Evolutionary conservation across 1,139 yeast species (phyloP), one percentile per base, ranked within the genome.

Genomic region (Maudiozyma humilis): DNA sequence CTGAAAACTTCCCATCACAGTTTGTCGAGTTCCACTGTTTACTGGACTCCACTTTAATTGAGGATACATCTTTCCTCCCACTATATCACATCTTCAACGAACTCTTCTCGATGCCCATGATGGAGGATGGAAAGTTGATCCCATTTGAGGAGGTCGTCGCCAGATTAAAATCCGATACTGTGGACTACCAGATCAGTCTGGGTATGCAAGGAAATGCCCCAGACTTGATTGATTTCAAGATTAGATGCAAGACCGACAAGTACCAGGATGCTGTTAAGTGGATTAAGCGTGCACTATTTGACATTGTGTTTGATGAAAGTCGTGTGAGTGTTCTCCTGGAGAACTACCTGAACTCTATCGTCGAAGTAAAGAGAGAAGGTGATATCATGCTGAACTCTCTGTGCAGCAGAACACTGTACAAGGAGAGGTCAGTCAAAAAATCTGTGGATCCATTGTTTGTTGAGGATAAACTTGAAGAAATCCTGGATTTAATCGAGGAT

Each of bases 281-380:
- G 98, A 68, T 85, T 33, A 65, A 70, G 33, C 78, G 79, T 45
- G 72, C 85, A 16, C 66, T 88, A 55, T 78, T 76, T 60, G 71
- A 75, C 54, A 73, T 84, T 16, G 72, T 77, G 4, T 86, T 86
- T 60, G 95, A 89, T 47, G 78, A 76, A 48, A 72, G 76, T 15
- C 73, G 97, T 59, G 74, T 88, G 18, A 73, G 72, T 50, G 78
- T 86, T 20, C 71, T 82, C 20, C 61, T 89, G 40, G 95, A 88
- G 51, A 86, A 85, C 56, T 70, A 82, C 41, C 66, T 88, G 48
- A 85, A 83, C 55, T 73, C 85, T 0, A 65, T 91, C 38, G 82
- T 95, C 0, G 95, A 87, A 45, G 69, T 73, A 37, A 89, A 88
- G 63, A 78, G 98, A 59, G 78, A 77, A 53, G 97, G 95, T 18